phyloP scores from a whole-genome alignment of 163 green algal genomes.

The Volvox carteri region DNA sequence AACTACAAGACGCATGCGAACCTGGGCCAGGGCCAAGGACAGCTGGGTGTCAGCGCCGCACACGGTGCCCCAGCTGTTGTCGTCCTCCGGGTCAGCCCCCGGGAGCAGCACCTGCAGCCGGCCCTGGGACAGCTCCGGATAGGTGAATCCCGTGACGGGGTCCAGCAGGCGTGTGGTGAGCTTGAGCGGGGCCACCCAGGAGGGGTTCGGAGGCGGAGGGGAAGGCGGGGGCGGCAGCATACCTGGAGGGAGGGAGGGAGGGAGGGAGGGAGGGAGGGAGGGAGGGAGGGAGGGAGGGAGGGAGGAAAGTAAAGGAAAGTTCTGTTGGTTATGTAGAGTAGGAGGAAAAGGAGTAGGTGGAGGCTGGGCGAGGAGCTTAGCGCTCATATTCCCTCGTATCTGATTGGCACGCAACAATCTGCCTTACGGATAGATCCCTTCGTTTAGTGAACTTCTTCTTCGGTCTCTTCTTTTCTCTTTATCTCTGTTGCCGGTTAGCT shows the following conservation, averaged over 20 bases:
- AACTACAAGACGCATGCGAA: neutral
- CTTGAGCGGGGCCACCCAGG: neutral
- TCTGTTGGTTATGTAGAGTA: neutral
- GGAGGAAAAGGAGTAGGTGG: neutral
- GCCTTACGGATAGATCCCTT: no score
- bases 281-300: neutral
- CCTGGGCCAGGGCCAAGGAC: neutral
- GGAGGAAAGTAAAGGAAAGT: neutral
- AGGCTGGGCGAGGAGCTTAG: no score
- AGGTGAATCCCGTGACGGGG: neutral
- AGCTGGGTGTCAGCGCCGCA: neutral
- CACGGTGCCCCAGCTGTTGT: neutral
- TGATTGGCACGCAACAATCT: no score
- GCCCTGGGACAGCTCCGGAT: neutral
- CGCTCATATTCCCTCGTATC: no score
- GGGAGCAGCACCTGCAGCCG: neutral
- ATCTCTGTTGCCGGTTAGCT: no score
- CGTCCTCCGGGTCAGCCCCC: neutral
- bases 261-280: no score
- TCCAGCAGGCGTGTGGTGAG: neutral
- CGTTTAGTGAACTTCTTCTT: no score
- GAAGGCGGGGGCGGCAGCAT: neutral
- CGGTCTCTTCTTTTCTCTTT: no score
- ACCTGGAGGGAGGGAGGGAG: neutral
- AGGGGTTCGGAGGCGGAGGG: no score